A percentile compares a stretch with the other conserved stretches of the same genome.
Conservation (phyloP, 768 basidiomycete species). For the Chalciporus pseudorubinellus region DNA sequence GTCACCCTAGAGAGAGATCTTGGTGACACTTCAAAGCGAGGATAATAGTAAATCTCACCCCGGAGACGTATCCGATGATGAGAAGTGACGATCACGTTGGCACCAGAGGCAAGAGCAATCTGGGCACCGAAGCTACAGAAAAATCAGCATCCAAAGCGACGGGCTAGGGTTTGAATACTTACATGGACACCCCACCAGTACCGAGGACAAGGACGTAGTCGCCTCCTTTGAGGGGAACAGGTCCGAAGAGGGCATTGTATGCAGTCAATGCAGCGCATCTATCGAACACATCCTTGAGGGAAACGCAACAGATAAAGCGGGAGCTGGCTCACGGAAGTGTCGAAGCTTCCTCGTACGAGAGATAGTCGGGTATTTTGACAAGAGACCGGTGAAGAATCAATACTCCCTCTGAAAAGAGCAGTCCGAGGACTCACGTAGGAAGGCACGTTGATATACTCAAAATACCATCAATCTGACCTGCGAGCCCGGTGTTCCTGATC, state of each 20-base stretch:
- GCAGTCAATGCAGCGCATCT: slow-evolving; percentile 64
- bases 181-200: slow-evolving; percentile 58
- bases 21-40: background rate
- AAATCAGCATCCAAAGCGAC: background rate
- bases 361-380: slow-evolving; percentile 51
- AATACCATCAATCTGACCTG: slow-evolving; percentile 50
- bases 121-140: slow-evolving; percentile 51
- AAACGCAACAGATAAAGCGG: background rate
- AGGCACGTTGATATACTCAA: slow-evolving; percentile 53
- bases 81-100: slow-evolving; percentile 63
- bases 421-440: slow-evolving; percentile 33
- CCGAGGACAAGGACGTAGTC: slow-evolving; percentile 56
- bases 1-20: slow-evolving; percentile 14
- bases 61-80: slow-evolving; percentile 58
- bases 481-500: slow-evolving; percentile 39
- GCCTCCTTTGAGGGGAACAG: slow-evolving; percentile 51
- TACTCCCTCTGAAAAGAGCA: background rate
- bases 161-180: slow-evolving; percentile 5
- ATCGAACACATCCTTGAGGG: background rate
- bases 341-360: slow-evolving; percentile 63
- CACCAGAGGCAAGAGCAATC: slow-evolving; percentile 61
- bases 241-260: slow-evolving; percentile 56
- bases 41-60: slow-evolving; percentile 23
- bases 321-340: slow-evolving; percentile 51
- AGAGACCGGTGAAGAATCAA: slow-evolving; percentile 36